Evolutionary conservation across 371 early-diverging fungal species (phyloP).

Genomic region (Apophysomyces variabilis): DNA sequence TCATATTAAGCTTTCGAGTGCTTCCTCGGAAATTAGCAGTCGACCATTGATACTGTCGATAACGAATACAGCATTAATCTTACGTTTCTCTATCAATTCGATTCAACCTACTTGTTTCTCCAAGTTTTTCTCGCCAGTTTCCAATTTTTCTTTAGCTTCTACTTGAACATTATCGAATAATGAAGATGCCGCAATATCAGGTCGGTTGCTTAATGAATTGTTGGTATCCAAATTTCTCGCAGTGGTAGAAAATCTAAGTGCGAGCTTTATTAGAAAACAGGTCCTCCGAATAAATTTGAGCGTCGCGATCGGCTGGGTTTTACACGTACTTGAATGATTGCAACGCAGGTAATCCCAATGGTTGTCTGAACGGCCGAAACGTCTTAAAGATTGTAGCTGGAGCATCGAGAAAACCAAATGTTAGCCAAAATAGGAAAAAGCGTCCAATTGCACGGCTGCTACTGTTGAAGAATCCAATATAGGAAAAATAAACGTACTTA

Average conservation of each 20-base stretch:
- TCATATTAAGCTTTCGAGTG: constrained; percentile 82
- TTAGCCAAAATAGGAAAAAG: background rate
- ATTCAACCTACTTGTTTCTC: constrained; percentile 47
- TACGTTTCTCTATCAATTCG: background rate
- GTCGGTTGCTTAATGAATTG: constrained; percentile 37
- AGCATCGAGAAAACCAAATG: background rate
- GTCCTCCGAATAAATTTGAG: background rate
- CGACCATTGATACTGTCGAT: constrained; percentile 64
- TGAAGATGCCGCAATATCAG: constrained; percentile 62
- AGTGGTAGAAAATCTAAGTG: constrained; percentile 33
- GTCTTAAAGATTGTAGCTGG: background rate
- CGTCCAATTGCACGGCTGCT: background rate
- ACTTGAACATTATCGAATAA: constrained; percentile 58
- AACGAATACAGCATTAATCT: background rate
- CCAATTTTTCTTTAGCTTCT: constrained; percentile 45
- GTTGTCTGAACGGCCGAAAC: constrained; percentile 1
- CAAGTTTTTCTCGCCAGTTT: constrained; percentile 39
- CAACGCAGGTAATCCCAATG: constrained; percentile 3
- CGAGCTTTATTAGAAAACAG: too few species aligned
- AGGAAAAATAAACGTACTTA: too few species aligned
- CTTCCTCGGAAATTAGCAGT: constrained; percentile 76
- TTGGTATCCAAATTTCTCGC: constrained; percentile 10
- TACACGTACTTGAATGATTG: background rate
- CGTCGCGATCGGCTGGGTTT: background rate
- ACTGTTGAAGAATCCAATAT: too few species aligned